phyloP scores from a whole-genome alignment of 257 asterid species.

The Fraxinus excelsior region DNA sequence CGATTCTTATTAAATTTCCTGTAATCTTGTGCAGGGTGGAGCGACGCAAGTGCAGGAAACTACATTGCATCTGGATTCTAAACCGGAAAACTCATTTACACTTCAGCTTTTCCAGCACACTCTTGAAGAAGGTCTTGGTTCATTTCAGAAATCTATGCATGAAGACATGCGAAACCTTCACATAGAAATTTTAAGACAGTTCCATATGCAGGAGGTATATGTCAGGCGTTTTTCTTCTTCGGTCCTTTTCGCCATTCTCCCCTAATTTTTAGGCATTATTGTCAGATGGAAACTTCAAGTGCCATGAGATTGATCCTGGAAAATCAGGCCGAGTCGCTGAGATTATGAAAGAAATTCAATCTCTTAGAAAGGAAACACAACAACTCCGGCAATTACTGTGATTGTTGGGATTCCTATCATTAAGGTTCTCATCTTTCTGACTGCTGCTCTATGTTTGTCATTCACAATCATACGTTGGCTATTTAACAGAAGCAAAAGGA shows the following conservation, averaged over 20 bases:
- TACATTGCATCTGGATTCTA: constrained; percentile 49
- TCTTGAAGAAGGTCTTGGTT: constrained; percentile 82
- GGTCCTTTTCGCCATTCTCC: neutral
- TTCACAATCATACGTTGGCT: neutral
- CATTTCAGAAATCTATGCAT: constrained; percentile 86
- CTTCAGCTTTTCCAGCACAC: constrained; percentile 93
- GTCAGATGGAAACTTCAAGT: constrained; percentile 46
- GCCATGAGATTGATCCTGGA: constrained; percentile 37
- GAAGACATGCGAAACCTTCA: constrained; percentile 94
- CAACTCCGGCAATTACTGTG: constrained; percentile 44
- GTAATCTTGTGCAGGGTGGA: constrained; percentile 61
- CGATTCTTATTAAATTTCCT: constrained; percentile 10
- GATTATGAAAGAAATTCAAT: constrained; percentile 48
- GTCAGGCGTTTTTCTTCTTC: neutral
- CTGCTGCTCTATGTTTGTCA: neutral
- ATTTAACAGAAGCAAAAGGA: neutral
- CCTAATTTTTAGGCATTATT: constrained; percentile 9
- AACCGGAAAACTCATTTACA: constrained; percentile 78
- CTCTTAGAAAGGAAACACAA: constrained; percentile 43
- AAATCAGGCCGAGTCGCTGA: constrained; percentile 50
- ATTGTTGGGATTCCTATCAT: constrained; percentile 2
- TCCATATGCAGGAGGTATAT: constrained; percentile 91
- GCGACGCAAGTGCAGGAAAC: constrained; percentile 42
- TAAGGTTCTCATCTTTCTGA: neutral
- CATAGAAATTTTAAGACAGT: constrained; percentile 79